Conservation (phyloP, 306 rosid species). For the Purshia tridentata region DNA sequence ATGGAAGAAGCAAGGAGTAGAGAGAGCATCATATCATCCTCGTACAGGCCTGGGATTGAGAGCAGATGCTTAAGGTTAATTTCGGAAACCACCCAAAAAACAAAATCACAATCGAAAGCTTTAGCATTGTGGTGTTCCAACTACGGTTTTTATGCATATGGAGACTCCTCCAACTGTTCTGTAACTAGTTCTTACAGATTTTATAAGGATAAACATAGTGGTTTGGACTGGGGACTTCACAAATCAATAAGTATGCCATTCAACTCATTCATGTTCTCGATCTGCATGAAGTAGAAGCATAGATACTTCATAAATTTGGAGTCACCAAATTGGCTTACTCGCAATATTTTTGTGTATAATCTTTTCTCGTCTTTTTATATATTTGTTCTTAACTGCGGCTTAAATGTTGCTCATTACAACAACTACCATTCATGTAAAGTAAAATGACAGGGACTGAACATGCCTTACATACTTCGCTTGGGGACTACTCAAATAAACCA, state of each 20-base stretch:
- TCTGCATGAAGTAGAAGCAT: too few relatives aligned
- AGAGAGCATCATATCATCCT: conserved; percentile 26
- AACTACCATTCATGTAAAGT: too few relatives aligned
- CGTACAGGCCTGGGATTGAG: conserved; percentile 55
- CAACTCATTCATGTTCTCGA: too few relatives aligned
- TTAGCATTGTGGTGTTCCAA: background rate
- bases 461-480: background rate
- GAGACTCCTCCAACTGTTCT: background rate
- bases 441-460: background rate
- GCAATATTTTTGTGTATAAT: too few relatives aligned
- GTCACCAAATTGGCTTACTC: too few relatives aligned
- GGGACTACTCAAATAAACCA: background rate
- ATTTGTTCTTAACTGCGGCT: too few relatives aligned
- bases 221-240: background rate
- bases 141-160: background rate
- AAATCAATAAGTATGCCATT: too few relatives aligned
- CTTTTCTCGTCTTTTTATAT: too few relatives aligned
- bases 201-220: background rate
- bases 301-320: too few relatives aligned
- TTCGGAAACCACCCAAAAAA: background rate
- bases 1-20: conserved; percentile 45
- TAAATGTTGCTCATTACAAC: too few relatives aligned
- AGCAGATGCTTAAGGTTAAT: background rate
- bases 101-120: background rate
- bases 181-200: background rate